phyloP scores from a whole-genome alignment of 2,329 filamentous ascomycete genomes.

The Aspergillus uvarum region DNA sequence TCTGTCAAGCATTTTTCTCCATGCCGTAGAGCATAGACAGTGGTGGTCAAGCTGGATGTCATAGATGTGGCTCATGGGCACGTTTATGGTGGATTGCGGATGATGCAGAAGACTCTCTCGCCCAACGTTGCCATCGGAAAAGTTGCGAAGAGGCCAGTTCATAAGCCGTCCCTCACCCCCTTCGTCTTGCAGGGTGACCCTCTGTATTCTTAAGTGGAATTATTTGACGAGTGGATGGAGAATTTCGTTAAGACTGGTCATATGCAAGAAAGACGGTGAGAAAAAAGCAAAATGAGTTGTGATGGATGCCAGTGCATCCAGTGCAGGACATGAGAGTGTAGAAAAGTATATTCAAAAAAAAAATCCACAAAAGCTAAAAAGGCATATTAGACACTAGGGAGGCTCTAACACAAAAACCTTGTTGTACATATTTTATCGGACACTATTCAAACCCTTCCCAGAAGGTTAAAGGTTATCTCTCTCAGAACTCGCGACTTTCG shows the following conservation, averaged over 20 bases:
- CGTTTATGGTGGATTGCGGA: no score
- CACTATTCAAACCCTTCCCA: neutral
- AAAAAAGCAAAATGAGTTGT: neutral
- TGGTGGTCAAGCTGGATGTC: neutral
- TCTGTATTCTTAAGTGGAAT: neutral
- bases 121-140: neutral
- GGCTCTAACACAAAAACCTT: no score
- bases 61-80: neutral
- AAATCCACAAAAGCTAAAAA: neutral
- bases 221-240: neutral
- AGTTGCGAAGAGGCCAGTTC: neutral
- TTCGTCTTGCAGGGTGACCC: neutral
- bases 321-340: no score
- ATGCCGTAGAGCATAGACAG: neutral
- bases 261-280: conserved; percentile 9
- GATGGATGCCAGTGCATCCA: neutral
- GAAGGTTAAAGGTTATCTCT: neutral
- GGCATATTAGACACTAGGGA: neutral
- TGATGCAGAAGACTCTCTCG: neutral
- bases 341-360: neutral
- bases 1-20: neutral
- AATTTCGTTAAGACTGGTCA: conserved; percentile 4
- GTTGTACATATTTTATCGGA: neutral
- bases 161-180: neutral
- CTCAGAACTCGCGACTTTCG: conserved; percentile 72